Conservation (phyloP, 768 basidiomycete species). For the Lactarius deliciosus region DNA sequence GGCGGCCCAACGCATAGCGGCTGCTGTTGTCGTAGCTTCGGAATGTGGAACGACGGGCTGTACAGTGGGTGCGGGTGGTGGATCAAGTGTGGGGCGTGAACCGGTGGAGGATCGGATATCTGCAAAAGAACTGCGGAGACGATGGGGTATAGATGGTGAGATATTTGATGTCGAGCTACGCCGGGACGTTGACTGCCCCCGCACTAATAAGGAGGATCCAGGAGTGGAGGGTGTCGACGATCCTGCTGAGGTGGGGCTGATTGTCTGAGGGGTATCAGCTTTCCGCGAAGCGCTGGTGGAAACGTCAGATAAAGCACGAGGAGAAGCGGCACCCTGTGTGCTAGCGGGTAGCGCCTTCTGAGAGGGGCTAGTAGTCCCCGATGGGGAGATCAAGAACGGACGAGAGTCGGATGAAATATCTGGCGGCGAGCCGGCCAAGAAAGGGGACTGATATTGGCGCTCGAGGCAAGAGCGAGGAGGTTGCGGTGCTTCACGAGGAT, state of each 20-base stretch:
- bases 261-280: conserved; percentile 13
- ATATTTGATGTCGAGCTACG: conserved; percentile 28
- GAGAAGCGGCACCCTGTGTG: not conserved
- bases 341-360: not conserved
- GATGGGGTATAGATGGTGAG: conserved; percentile 35
- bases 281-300: not conserved
- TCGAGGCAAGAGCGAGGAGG: conserved; percentile 45
- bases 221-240: conserved; percentile 12
- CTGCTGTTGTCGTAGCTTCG: conserved; percentile 67
- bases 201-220: conserved; percentile 7
- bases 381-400: conserved; percentile 15
- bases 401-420: not conserved
- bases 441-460: conserved; percentile 15
- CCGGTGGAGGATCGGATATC: conserved; percentile 41
- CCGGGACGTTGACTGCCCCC: conserved; percentile 17
- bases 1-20: conserved; percentile 85
- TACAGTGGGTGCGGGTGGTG: conserved; percentile 3
- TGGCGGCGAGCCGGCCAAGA: not conserved
- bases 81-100: conserved; percentile 31
- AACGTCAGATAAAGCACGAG: conserved; percentile 7
- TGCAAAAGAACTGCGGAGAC: conserved; percentile 48
- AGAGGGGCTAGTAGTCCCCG: not conserved
- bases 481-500: conserved; percentile 67
- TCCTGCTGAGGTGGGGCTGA: conserved; percentile 16
- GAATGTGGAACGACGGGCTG: conserved; percentile 37